A percentile compares a stretch with the other conserved stretches of the same genome.
Conservation (phyloP, 768 basidiomycete genomes). For the Tricholoma bakamatsutake region DNA sequence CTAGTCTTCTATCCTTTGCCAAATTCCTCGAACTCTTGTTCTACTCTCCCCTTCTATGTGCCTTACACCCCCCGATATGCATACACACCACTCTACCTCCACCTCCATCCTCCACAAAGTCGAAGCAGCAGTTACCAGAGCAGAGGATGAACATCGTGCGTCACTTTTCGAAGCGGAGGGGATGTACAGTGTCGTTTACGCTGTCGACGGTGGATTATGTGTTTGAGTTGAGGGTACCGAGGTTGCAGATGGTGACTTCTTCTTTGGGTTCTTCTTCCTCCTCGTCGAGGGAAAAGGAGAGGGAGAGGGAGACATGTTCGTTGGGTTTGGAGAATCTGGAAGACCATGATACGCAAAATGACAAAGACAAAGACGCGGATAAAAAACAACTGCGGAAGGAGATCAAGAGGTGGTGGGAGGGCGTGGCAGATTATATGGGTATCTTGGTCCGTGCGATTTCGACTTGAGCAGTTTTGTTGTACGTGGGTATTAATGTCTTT, state of each 20-base stretch:
- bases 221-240: slow-evolving; percentile 56
- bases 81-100: slow-evolving; percentile 36
- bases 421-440: slow-evolving; percentile 54
- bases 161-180: not conserved
- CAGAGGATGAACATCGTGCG: not conserved
- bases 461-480: no score
- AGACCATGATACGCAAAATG: no score
- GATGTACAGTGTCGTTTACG: slow-evolving; percentile 33
- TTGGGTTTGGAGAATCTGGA: not conserved
- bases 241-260: slow-evolving; percentile 52
- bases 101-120: slow-evolving; percentile 11
- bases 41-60: slow-evolving; percentile 36
- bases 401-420: slow-evolving; percentile 65
- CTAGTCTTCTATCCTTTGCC: slow-evolving; percentile 47
- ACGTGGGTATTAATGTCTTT: no score
- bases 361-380: slow-evolving; percentile 21
- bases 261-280: not conserved
- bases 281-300: not conserved
- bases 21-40: slow-evolving; percentile 53
- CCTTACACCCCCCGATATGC: slow-evolving; percentile 36
- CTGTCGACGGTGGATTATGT: slow-evolving; percentile 45
- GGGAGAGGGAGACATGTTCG: not conserved
- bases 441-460: slow-evolving; percentile 38
- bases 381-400: slow-evolving; percentile 49
- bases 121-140: slow-evolving; percentile 10